A percentile compares a stretch with the other conserved stretches of the same genome.
Conservation (phyloP, 306 rosid genomes). For the Corylus heterophylla region DNA sequence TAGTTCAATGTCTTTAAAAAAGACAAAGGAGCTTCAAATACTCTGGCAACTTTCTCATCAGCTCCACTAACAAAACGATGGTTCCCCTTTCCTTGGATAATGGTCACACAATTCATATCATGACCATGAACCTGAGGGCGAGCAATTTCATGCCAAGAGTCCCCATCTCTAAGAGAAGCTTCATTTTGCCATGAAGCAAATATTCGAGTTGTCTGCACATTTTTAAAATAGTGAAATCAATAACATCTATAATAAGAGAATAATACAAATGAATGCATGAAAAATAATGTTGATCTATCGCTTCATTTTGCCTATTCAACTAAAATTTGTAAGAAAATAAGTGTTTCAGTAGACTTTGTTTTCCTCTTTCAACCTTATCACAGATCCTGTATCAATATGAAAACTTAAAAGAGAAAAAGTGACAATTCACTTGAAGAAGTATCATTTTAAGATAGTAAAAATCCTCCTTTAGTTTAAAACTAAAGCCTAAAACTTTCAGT, state of each 20-base stretch:
- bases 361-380: not conserved
- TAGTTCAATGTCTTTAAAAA: constrained; percentile 84
- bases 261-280: constrained; percentile 17
- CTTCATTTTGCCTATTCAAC: not conserved
- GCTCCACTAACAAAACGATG: constrained; percentile 95
- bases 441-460: no score
- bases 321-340: not conserved
- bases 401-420: no score
- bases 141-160: constrained; percentile 83
- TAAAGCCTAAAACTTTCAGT: not conserved
- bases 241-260: constrained; percentile 17
- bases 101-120: constrained; percentile 80
- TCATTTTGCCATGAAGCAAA: constrained; percentile 81
- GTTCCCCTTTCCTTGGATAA: constrained; percentile 76
- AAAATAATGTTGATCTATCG: not conserved
- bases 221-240: constrained; percentile 15
- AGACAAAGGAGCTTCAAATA: constrained; percentile 91
- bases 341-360: not conserved
- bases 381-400: not conserved
- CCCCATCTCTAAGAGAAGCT: constrained; percentile 42
- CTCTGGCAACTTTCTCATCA: constrained; percentile 96
- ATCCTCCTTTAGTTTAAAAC: not conserved
- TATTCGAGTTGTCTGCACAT: constrained; percentile 79
- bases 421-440: no score
- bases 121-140: constrained; percentile 99